Evolutionary conservation across 495 filamentous ascomycete genomes (phyloP).

Genomic region (Talaromyces adpressus): DNA sequence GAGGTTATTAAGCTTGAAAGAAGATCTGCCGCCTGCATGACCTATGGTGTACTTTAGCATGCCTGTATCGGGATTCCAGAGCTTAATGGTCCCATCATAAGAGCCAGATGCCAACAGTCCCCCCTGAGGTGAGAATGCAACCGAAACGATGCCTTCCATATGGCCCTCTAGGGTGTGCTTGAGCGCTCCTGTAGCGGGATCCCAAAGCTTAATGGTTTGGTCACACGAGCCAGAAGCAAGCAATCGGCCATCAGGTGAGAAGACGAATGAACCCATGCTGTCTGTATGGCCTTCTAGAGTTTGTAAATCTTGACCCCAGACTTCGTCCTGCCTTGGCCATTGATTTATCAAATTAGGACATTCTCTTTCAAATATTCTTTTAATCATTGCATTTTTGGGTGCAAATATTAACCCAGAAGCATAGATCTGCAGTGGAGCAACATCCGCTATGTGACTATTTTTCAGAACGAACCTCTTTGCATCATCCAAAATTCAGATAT

Average conservation of each 20-base stretch:
- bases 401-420: slow-evolving; percentile 26
- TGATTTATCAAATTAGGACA: neutral
- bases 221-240: slow-evolving; percentile 12
- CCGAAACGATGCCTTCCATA: neutral
- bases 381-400: slow-evolving; percentile 17
- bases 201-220: slow-evolving; percentile 15
- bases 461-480: slow-evolving; percentile 24
- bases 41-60: neutral
- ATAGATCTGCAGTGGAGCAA: slow-evolving; percentile 17
- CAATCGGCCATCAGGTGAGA: slow-evolving; percentile 10
- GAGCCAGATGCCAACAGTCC: slow-evolving; percentile 14
- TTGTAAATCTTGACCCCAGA: slow-evolving; percentile 1
- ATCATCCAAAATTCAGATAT: slow-evolving; percentile 23
- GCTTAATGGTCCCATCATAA: slow-evolving; percentile 1
- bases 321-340: slow-evolving; percentile 8
- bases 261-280: neutral
- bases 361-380: slow-evolving; percentile 8
- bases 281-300: slow-evolving; percentile 10
- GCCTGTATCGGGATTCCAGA: slow-evolving; percentile 15
- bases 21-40: too few relatives aligned
- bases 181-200: slow-evolving; percentile 4
- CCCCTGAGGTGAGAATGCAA: slow-evolving; percentile 7
- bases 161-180: slow-evolving; percentile 12
- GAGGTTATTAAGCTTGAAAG: too few relatives aligned
- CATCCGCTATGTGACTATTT: slow-evolving; percentile 24